Conservation (phyloP, 1,284 basidiomycete genomes). For the Ganoderma lingzhi region DNA sequence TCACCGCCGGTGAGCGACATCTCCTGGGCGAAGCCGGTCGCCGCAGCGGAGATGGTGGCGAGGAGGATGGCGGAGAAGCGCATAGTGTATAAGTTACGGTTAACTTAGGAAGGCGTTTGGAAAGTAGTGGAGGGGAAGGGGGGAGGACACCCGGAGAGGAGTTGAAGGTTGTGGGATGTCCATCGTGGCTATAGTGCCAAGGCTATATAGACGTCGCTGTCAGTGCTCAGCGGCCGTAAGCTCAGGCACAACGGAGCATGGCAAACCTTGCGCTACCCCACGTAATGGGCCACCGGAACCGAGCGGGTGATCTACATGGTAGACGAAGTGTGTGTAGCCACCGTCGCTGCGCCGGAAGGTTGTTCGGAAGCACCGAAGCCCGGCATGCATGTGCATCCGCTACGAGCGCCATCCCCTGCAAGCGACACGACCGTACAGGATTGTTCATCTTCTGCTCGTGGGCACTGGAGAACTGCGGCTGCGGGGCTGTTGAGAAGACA, state of each 20-base stretch:
- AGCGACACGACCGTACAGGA: too few relatives aligned
- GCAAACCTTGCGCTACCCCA: background rate
- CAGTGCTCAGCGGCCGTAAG: background rate
- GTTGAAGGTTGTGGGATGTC: background rate
- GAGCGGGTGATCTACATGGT: background rate
- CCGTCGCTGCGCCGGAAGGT: too few relatives aligned
- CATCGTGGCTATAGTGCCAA: background rate
- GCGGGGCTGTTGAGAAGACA: too few relatives aligned
- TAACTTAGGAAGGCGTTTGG: too few relatives aligned
- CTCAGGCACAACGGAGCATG: background rate
- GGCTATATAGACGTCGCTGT: background rate
- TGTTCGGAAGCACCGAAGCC: too few relatives aligned
- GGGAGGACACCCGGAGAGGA: slow-evolving; percentile 16
- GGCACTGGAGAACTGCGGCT: too few relatives aligned
- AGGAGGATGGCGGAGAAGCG: slow-evolving; percentile 14
- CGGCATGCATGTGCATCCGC: too few relatives aligned
- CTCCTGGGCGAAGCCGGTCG: slow-evolving; percentile 11
- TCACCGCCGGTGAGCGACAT: slow-evolving; percentile 17
- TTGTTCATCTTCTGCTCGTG: too few relatives aligned
- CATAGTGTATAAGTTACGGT: too few relatives aligned
- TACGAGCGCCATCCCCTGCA: too few relatives aligned
- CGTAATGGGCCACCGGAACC: too few relatives aligned
- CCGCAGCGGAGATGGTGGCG: slow-evolving; percentile 16
- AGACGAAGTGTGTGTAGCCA: background rate
- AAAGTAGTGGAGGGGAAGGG: too few relatives aligned